Percentiles rank a stretch among this genome's conserved stretches.
Evolutionary conservation across 169 alveolate species (phyloP).

Genomic region (Eimeria acervulina): DNA sequence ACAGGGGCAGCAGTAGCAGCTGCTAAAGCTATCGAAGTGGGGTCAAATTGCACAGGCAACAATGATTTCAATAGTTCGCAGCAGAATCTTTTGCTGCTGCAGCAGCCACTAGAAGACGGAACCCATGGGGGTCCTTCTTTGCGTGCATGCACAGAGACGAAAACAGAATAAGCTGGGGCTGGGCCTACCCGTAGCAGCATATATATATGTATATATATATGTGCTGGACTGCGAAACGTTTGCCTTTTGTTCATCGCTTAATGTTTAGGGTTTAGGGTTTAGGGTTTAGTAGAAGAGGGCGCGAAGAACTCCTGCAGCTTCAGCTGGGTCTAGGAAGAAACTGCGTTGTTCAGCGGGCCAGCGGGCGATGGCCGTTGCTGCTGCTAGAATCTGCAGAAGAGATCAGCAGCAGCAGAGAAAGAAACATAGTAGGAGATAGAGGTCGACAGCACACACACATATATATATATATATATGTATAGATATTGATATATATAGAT

Average conservation of each 20-base stretch:
- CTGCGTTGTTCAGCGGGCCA: slow-evolving; percentile 61
- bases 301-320: slow-evolving; percentile 55
- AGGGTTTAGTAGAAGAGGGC: not conserved
- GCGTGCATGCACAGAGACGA: too few species aligned
- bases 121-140: too few species aligned
- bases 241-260: not conserved
- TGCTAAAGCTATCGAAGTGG: not conserved
- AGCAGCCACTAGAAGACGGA: not conserved
- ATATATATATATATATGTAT: too few species aligned
- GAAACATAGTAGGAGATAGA: not conserved
- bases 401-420: not conserved
- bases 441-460: too few species aligned
- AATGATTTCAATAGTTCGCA: not conserved
- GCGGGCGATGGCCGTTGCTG: slow-evolving; percentile 16
- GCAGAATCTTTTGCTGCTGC: not conserved
- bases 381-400: slow-evolving; percentile 3
- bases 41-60: not conserved
- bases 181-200: not conserved
- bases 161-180: too few species aligned
- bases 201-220: too few species aligned
- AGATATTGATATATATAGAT: too few species aligned
- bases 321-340: slow-evolving; percentile 36
- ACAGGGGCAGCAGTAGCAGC: not conserved
- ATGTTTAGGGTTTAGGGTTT: not conserved
- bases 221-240: not conserved